Percentiles rank a stretch among this genome's conserved stretches.
Conservation (phyloP, 331 rosid genomes). For the Acacia pycnantha region DNA sequence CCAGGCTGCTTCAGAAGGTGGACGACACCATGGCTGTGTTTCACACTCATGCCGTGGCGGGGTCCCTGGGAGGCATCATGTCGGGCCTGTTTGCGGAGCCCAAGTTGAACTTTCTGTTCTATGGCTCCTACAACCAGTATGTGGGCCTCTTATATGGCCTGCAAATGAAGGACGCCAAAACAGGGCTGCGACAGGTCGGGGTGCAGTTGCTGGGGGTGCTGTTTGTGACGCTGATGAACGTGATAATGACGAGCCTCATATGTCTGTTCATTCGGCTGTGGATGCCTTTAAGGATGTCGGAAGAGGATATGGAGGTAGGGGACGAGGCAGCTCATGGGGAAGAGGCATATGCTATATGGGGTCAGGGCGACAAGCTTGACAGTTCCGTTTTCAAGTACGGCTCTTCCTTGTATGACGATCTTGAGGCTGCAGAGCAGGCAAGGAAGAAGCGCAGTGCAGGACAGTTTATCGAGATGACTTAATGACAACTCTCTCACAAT, state of each 20-base stretch:
- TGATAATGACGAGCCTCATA: conserved; percentile 37
- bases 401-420: conserved; percentile 39
- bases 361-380: conserved; percentile 55
- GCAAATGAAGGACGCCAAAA: neutral
- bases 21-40: conserved; percentile 61
- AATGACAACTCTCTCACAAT: neutral
- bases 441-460: conserved; percentile 31
- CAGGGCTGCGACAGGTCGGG: conserved; percentile 29
- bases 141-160: conserved; percentile 44
- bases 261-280: conserved; percentile 31
- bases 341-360: conserved; percentile 60
- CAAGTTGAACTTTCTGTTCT: conserved; percentile 31
- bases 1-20: conserved; percentile 45
- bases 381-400: conserved; percentile 30
- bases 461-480: conserved; percentile 40
- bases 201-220: conserved; percentile 39
- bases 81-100: conserved; percentile 55
- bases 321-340: conserved; percentile 64
- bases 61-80: conserved; percentile 50
- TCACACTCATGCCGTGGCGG: conserved; percentile 55
- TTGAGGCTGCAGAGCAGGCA: conserved; percentile 22
- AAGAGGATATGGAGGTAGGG: conserved; percentile 54
- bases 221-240: conserved; percentile 34
- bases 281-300: conserved; percentile 48
- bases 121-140: neutral